phyloP scores from a whole-genome alignment of 495 filamentous ascomycete species.

The Penicillium macrosclerotiorum region DNA sequence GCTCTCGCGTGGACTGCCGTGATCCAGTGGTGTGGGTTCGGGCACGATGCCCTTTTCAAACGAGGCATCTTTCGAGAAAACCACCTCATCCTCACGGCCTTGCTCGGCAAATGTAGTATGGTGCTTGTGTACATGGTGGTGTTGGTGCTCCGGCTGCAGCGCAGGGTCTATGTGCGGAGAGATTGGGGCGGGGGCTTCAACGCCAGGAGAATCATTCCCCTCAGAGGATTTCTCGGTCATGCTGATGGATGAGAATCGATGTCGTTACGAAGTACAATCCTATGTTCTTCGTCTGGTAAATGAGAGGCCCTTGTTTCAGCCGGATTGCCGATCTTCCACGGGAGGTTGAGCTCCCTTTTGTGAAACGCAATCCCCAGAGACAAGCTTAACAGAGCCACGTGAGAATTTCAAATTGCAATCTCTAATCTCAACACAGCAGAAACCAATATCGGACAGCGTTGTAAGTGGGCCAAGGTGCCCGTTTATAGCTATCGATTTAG shows the following conservation, averaged over 20 bases:
- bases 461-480: no score
- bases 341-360: no score
- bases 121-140: constrained; percentile 52
- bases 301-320: constrained; percentile 66
- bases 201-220: background rate
- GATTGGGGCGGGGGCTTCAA: background rate
- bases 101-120: constrained; percentile 45
- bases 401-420: constrained; percentile 60
- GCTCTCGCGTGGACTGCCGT: constrained; percentile 37
- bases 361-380: no score
- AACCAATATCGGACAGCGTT: no score
- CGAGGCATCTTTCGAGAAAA: constrained; percentile 44
- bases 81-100: constrained; percentile 44
- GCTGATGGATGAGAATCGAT: background rate
- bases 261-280: background rate
- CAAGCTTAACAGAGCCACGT: no score
- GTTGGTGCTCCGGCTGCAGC: constrained; percentile 32
- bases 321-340: no score
- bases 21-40: constrained; percentile 38
- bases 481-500: background rate
- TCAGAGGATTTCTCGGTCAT: constrained; percentile 2
- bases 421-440: no score
- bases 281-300: background rate
- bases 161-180: constrained; percentile 14
- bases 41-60: constrained; percentile 46